A percentile compares a stretch with the other conserved stretches of the same genome.
Evolutionary conservation across 805 yeast species (phyloP).

Genomic region (Brettanomyces anomalus): DNA sequence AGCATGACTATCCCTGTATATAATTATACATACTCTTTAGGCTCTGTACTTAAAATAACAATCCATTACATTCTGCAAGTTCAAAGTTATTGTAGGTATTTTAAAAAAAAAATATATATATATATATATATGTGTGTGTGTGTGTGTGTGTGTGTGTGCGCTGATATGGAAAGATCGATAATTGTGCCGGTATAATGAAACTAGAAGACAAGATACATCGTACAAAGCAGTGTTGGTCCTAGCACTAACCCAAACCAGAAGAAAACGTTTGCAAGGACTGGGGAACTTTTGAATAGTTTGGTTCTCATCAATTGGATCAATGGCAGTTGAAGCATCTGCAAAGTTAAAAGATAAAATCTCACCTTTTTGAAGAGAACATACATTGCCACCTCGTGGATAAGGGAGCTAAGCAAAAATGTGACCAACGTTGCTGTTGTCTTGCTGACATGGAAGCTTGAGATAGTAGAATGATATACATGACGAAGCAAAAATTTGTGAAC

Average conservation of each 20-base stretch:
- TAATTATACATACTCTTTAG: not conserved
- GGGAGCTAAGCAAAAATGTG: conserved; percentile 71
- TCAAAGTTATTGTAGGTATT: too few relatives aligned
- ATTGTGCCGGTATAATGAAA: too few relatives aligned
- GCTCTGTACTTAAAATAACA: too few relatives aligned
- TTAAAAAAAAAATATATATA: not conserved
- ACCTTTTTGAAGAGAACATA: conserved; percentile 70
- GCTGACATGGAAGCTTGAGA: conserved; percentile 61
- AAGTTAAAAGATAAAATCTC: conserved; percentile 67
- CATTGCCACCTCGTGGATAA: conserved; percentile 91
- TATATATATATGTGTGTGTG: not conserved
- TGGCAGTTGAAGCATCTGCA: conserved; percentile 89
- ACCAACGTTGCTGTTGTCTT: conserved; percentile 63
- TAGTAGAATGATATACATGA: conserved; percentile 90
- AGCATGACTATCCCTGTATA: not conserved
- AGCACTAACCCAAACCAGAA: conserved; percentile 90
- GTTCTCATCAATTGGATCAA: conserved; percentile 57
- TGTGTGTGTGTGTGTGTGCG: not conserved
- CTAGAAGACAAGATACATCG: conserved; percentile 73
- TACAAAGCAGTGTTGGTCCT: conserved; percentile 85
- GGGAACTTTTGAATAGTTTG: conserved; percentile 43
- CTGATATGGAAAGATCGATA: not conserved
- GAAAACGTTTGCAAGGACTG: conserved; percentile 63
- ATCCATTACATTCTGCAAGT: too few relatives aligned
- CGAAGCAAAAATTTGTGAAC: conserved; percentile 83